Evolutionary conservation across 495 filamentous ascomycete species (phyloP).

Genomic region (Hypoxylon intermedium): DNA sequence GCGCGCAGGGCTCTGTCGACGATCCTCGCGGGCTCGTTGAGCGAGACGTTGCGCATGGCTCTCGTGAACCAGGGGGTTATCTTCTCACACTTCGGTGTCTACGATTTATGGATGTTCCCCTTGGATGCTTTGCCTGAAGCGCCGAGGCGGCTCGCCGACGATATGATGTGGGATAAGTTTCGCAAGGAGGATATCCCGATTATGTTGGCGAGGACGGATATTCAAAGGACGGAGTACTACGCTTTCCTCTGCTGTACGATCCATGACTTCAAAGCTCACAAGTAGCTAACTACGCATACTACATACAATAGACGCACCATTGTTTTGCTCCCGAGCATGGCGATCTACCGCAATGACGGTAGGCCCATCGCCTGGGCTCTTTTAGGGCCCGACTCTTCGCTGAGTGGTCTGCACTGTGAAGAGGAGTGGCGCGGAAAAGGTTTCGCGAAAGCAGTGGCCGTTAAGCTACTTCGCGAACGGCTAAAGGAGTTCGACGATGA

Average conservation of each 20-base stretch:
- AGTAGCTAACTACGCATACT: background rate
- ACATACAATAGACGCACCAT: conserved; percentile 45
- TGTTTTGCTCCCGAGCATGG: conserved; percentile 45
- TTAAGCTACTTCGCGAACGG: conserved; percentile 50
- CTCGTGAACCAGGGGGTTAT: conserved; percentile 33
- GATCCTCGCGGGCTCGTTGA: conserved; percentile 45
- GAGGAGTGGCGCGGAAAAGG: conserved; percentile 52
- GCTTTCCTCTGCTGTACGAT: conserved; percentile 1
- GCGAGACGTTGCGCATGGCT: conserved; percentile 41
- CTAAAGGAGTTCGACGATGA: conserved; percentile 48
- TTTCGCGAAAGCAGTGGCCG: conserved; percentile 52
- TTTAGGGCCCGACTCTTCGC: conserved; percentile 42
- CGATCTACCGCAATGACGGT: conserved; percentile 44
- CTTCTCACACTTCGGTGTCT: conserved; percentile 36
- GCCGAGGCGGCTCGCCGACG: conserved; percentile 16
- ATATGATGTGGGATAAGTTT: conserved; percentile 44
- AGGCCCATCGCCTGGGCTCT: conserved; percentile 55
- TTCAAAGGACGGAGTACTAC: conserved; percentile 47
- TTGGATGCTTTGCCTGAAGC: conserved; percentile 36
- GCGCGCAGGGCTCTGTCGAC: background rate
- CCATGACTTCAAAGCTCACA: no score
- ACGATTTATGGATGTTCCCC: conserved; percentile 55
- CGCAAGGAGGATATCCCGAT: conserved; percentile 43
- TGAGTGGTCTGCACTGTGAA: conserved; percentile 42
- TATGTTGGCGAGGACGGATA: conserved; percentile 44